These are phyloP conservation scores for Glarea lozoyensis DNA, from an alignment of 495 filamentous ascomycete genomes.

Conservation along the genomic window DNA sequence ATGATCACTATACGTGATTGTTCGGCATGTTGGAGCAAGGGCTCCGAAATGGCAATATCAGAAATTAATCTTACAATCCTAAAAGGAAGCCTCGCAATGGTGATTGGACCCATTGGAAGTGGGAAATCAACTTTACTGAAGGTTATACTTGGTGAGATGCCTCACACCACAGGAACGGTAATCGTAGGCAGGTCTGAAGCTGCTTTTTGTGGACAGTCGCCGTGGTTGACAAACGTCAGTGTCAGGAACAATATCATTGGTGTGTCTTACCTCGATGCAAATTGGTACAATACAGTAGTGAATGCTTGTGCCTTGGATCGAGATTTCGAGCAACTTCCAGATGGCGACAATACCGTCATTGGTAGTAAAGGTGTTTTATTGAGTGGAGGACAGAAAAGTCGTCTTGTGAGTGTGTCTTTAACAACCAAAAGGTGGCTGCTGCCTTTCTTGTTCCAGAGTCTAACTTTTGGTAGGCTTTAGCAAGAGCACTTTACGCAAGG, in stretches of 20 bases:
- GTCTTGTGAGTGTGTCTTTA: slow-evolving; percentile 30
- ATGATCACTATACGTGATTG: slow-evolving; percentile 15
- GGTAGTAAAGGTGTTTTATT: slow-evolving; percentile 57
- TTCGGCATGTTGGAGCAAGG: slow-evolving; percentile 13
- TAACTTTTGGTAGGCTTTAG: slow-evolving; percentile 31
- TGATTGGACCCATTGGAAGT: slow-evolving; percentile 38
- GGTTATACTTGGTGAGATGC: slow-evolving; percentile 41
- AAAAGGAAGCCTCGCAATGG: slow-evolving; percentile 2
- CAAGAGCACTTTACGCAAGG: slow-evolving; percentile 48
- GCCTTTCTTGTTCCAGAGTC: slow-evolving; percentile 5
- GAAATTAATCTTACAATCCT: slow-evolving; percentile 8
- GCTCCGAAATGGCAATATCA: neutral
- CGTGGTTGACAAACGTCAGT: slow-evolving; percentile 42
- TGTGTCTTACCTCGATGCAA: slow-evolving; percentile 41
- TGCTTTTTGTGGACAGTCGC: slow-evolving; percentile 16
- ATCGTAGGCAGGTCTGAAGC: neutral
- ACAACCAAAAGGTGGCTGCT: neutral
- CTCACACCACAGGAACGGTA: slow-evolving; percentile 19
- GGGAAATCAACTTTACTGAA: slow-evolving; percentile 44
- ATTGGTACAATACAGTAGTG: slow-evolving; percentile 54
- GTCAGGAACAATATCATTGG: slow-evolving; percentile 50
- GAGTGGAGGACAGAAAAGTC: slow-evolving; percentile 57
- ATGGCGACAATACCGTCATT: slow-evolving; percentile 48
- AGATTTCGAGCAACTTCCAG: slow-evolving; percentile 45
- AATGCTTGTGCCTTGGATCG: slow-evolving; percentile 52